Conservation (phyloP, 164 flowering plant species). For the Nymphaea thermarum region DNA sequence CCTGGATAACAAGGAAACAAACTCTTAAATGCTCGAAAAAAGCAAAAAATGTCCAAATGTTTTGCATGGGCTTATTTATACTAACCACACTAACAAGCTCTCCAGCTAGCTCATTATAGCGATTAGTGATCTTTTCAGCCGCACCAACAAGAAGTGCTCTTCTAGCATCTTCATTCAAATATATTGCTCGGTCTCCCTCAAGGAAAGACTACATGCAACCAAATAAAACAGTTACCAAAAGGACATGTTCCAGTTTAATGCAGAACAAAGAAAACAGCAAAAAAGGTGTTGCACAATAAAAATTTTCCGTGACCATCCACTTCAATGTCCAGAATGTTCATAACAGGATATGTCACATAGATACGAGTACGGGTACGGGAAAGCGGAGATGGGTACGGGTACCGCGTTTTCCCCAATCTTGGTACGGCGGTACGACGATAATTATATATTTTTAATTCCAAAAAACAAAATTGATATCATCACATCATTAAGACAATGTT, state of each 20-base stretch:
- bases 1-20: conserved; percentile 24
- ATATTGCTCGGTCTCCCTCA: conserved; percentile 67
- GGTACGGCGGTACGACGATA: no score
- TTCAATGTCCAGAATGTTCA: no score
- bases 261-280: no score
- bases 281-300: no score
- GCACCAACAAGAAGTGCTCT: conserved; percentile 45
- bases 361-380: no score
- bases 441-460: no score
- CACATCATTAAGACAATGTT: no score
- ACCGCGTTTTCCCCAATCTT: no score
- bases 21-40: background rate
- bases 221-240: background rate
- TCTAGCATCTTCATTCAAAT: conserved; percentile 40
- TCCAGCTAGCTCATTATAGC: conserved; percentile 58
- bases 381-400: no score
- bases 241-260: background rate
- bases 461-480: no score
- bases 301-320: no score
- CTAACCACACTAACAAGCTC: conserved; percentile 80
- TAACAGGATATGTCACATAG: no score
- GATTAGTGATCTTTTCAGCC: conserved; percentile 58
- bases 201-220: conserved; percentile 40
- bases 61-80: conserved; percentile 3
- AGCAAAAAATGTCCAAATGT: background rate